These are phyloP conservation scores for Spiraea crenata DNA, from an alignment of 331 rosid genomes.

Conservation along the genomic window DNA sequence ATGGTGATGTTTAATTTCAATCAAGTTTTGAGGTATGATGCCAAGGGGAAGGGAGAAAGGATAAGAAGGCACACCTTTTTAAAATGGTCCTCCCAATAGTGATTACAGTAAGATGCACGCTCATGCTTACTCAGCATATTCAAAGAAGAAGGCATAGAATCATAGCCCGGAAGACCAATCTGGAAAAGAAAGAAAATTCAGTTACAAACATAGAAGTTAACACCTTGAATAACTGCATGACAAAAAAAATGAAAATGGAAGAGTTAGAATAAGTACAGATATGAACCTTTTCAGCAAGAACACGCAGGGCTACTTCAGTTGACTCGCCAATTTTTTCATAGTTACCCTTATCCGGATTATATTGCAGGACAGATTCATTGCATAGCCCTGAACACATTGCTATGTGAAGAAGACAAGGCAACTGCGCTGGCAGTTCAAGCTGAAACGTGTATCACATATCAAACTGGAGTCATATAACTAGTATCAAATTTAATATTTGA, in stretches of 20 bases:
- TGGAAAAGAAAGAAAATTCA: slow-evolving; percentile 28
- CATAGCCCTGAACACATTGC: slow-evolving; percentile 97
- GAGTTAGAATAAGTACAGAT: slow-evolving; percentile 12
- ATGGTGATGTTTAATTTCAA: not conserved
- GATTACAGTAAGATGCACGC: slow-evolving; percentile 98
- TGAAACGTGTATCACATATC: slow-evolving; percentile 41
- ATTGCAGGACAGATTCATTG: slow-evolving; percentile 88
- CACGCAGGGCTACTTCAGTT: slow-evolving; percentile 98
- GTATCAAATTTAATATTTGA: not conserved
- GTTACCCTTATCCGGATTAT: slow-evolving; percentile 85
- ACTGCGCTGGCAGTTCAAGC: slow-evolving; percentile 83
- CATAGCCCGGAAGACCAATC: slow-evolving; percentile 98
- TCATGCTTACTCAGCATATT: slow-evolving; percentile 89
- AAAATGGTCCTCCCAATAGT: slow-evolving; percentile 87
- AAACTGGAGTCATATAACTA: not conserved
- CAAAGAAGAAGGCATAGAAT: slow-evolving; percentile 93
- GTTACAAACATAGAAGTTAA: slow-evolving; percentile 4
- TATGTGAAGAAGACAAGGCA: slow-evolving; percentile 84
- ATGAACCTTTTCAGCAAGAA: slow-evolving; percentile 83
- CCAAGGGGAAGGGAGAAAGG: not conserved
- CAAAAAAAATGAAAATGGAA: slow-evolving; percentile 12
- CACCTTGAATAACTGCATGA: slow-evolving; percentile 8
- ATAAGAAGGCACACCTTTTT: slow-evolving; percentile 58
- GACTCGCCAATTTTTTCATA: slow-evolving; percentile 98
- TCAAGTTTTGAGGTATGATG: not conserved